These are phyloP conservation scores for Amborella trichopoda DNA, from an alignment of 164 flowering plant species.

Conservation along the genomic window DNA sequence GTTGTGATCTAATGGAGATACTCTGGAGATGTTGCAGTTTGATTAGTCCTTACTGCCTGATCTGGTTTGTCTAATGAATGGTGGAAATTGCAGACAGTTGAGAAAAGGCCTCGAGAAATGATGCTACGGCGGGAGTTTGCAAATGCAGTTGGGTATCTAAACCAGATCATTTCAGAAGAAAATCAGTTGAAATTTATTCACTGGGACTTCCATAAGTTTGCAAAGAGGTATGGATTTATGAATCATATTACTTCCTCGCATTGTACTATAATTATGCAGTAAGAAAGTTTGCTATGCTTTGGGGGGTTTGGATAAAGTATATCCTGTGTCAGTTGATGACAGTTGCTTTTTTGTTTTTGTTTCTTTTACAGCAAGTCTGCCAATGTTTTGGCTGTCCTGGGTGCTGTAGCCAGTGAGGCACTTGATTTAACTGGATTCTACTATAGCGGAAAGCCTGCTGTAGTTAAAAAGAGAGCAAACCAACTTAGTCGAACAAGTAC, in stretches of 20 bases:
- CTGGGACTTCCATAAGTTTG: slow-evolving; percentile 98
- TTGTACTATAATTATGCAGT: too few species aligned
- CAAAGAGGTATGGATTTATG: slow-evolving; percentile 52
- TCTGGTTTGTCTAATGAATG: too few species aligned
- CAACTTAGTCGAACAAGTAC: slow-evolving; percentile 60
- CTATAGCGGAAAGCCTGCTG: slow-evolving; percentile 66
- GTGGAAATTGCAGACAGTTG: slow-evolving; percentile 83
- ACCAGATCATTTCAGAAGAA: slow-evolving; percentile 72
- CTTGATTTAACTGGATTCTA: slow-evolving; percentile 93
- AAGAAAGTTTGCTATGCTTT: too few species aligned
- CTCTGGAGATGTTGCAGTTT: too few species aligned
- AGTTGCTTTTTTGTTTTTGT: slow-evolving; percentile 10
- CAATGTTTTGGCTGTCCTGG: slow-evolving; percentile 94
- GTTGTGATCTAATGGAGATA: too few species aligned
- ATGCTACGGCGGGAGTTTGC: slow-evolving; percentile 95
- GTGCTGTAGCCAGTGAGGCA: slow-evolving; percentile 86
- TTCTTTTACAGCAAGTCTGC: slow-evolving; percentile 72
- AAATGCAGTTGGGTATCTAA: slow-evolving; percentile 88
- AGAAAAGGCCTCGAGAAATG: slow-evolving; percentile 99
- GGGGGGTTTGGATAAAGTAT: too few species aligned
- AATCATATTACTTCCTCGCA: neutral
- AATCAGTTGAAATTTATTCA: slow-evolving; percentile 82
- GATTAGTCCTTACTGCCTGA: too few species aligned
- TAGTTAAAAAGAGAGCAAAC: slow-evolving; percentile 35
- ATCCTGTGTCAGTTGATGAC: slow-evolving; percentile 13